phyloP scores from a whole-genome alignment of 2,329 filamentous ascomycete genomes.

The Lasiodiplodia citricola region DNA sequence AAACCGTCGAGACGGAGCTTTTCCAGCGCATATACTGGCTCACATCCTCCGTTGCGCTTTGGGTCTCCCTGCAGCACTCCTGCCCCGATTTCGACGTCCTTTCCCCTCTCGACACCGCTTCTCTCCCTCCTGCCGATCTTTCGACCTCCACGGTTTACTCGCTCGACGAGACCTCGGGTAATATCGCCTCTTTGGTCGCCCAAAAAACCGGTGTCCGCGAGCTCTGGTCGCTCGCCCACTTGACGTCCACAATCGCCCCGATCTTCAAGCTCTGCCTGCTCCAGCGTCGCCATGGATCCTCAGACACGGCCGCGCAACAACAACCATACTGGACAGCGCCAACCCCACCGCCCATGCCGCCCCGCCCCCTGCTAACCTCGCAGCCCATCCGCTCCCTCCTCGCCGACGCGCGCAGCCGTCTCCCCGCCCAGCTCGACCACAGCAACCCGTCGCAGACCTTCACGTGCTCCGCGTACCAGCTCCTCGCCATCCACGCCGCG shows the following conservation, averaged over 20 bases:
- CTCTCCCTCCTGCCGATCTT: conserved; percentile 33
- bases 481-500: neutral
- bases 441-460: neutral
- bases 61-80: conserved; percentile 47
- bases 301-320: neutral
- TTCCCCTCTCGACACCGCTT: conserved; percentile 25
- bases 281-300: neutral
- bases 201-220: conserved; percentile 30
- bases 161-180: conserved; percentile 31
- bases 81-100: conserved; percentile 30
- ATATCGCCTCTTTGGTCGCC: conserved; percentile 30
- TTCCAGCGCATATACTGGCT: conserved; percentile 49
- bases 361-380: neutral
- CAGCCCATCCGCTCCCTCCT: neutral
- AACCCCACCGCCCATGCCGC: neutral
- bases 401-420: neutral
- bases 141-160: conserved; percentile 29
- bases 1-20: conserved; percentile 49
- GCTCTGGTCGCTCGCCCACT: conserved; percentile 31
- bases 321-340: neutral
- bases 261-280: conserved; percentile 2
- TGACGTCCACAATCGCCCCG: conserved; percentile 30
- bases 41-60: conserved; percentile 46
- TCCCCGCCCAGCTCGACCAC: neutral
- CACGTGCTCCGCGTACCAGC: neutral